Conservation (phyloP, 208 protist species). For the Trypanosomatidae sp. region DNA sequence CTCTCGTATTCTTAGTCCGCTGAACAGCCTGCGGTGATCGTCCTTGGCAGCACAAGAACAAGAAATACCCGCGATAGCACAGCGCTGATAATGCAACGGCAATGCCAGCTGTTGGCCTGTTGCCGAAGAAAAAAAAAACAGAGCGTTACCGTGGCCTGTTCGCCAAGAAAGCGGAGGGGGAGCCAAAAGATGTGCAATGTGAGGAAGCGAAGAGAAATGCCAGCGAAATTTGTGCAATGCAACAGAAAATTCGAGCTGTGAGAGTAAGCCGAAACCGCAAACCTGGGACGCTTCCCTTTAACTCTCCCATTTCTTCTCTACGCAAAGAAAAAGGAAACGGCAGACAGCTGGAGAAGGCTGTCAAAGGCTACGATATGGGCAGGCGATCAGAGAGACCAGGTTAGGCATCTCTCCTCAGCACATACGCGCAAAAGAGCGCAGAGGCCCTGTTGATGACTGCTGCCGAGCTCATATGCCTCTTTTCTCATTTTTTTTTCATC, state of each 20-base stretch:
- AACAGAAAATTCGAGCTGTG: background rate
- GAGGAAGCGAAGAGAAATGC: background rate
- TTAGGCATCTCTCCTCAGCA: background rate
- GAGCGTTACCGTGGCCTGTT: background rate
- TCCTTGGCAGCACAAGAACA: background rate
- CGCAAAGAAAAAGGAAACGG: background rate
- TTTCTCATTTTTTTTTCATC: background rate
- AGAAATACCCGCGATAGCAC: background rate
- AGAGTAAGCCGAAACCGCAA: background rate
- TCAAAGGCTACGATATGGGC: background rate
- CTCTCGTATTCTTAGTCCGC: background rate
- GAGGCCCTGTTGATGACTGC: background rate
- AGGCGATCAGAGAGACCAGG: background rate
- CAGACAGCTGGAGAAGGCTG: background rate
- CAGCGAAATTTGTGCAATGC: background rate
- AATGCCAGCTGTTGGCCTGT: slow-evolving; percentile 8
- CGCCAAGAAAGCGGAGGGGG: slow-evolving; percentile 10
- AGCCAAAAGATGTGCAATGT: background rate
- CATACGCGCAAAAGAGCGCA: slow-evolving; percentile 1
- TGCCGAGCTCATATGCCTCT: background rate
- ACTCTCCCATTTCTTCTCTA: background rate
- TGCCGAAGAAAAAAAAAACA: slow-evolving; percentile 12
- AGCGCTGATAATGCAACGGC: background rate
- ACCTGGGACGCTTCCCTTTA: background rate
- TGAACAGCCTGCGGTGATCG: background rate